A percentile compares a stretch with the other conserved stretches of the same genome.
phyloP scores from a whole-genome alignment of 306 rosid species.

The Dryas drummondii region DNA sequence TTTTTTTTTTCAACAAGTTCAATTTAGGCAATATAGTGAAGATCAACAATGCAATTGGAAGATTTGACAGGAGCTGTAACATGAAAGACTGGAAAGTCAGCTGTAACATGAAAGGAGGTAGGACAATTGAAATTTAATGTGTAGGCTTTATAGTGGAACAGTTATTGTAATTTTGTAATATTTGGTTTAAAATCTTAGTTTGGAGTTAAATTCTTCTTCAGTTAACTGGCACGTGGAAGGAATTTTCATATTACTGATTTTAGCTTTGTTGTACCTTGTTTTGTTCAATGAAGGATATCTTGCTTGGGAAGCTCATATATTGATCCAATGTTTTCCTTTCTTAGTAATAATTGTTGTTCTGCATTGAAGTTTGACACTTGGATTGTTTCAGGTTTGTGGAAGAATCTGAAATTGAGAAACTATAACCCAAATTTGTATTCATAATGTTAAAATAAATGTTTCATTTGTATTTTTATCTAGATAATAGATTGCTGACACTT shows the following conservation, averaged over 20 bases:
- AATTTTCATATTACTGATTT: slow-evolving; percentile 20
- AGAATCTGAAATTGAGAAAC: background rate
- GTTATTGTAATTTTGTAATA: slow-evolving; percentile 46
- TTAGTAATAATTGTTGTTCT: background rate
- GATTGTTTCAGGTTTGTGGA: background rate
- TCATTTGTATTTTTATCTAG: background rate
- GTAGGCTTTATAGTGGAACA: slow-evolving; percentile 36
- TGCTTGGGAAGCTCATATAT: slow-evolving; percentile 17
- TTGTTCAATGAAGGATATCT: slow-evolving; percentile 30
- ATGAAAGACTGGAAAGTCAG: slow-evolving; percentile 47
- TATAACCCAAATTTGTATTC: background rate
- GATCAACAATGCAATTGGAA: slow-evolving; percentile 47
- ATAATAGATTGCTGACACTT: background rate
- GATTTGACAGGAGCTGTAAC: slow-evolving; percentile 55
- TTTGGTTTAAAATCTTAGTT: slow-evolving; percentile 41
- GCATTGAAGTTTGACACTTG: background rate
- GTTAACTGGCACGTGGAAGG: slow-evolving; percentile 32
- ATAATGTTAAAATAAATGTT: background rate
- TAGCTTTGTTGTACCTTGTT: slow-evolving; percentile 24
- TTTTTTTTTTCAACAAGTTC: slow-evolving; percentile 43
- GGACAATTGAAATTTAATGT: slow-evolving; percentile 27
- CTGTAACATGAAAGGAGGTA: slow-evolving; percentile 56
- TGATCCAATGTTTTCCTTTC: background rate
- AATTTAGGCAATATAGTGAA: slow-evolving; percentile 46
- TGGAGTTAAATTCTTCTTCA: slow-evolving; percentile 37